Evolutionary conservation across 345 rosid species (phyloP), one percentile per base, ranked within the genome.

Genomic region (Lepidium aucheri): DNA sequence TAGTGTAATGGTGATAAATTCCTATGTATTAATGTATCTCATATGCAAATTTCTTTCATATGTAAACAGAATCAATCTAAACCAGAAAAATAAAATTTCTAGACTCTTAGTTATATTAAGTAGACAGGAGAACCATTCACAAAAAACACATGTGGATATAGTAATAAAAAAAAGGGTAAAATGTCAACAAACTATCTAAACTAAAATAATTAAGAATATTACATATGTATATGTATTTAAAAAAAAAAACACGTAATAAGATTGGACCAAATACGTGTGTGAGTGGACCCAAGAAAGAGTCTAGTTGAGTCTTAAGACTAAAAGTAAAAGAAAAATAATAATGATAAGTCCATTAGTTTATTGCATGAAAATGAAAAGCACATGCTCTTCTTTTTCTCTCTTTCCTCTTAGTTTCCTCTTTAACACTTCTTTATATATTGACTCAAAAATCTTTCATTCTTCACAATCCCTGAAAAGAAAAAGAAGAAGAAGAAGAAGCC

Each of bases 371-470:
- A 22, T 46, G 40, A 35, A 73, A 66, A 32, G 40, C 78, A 76
- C 77, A 55, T 60, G 80, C 61, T 64, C 42, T n/a, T 64, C 28
- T 43, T 70, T 55, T 7, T 20, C 36, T 44, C 68, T 67, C 68
- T 67, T 80, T 78, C 84, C 82, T 52, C 69, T 74, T 0, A 52
- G 68, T 68, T 82, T 82, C 86, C 80, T 74, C 41, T 47, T 47
- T 39, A 28, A 36, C 20, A 61, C 14, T 57, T 16, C 57, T 28
- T 53, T 75, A 69, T 74, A 74, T 52, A 74, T 32, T 58, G 20
- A 24, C n/a, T 43, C 75, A 14, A 70, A 26, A 43, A 65, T 35
- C 43, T 51, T 65, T 51, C 26, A 15, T 24, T 46, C 67, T 50
- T 74, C 33, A 47, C 70, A 72, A 56, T 39, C 39, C 8, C 60